These are phyloP conservation scores for Smittium mucronatum DNA, from an alignment of 371 early-diverging fungal genomes.

Conservation along the genomic window DNA sequence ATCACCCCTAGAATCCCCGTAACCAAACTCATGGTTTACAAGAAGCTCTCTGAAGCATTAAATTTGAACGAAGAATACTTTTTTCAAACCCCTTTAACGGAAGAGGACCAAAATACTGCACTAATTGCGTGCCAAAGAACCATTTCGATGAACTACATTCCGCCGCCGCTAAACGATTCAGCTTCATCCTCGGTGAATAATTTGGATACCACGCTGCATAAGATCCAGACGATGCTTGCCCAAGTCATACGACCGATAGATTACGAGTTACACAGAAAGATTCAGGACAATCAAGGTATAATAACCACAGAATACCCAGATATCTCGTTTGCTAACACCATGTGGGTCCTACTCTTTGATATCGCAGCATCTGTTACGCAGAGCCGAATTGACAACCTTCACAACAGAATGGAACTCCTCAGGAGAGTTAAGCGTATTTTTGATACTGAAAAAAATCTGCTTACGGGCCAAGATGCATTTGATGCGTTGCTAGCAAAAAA, in stretches of 20 bases:
- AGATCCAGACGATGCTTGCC: background rate
- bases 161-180: background rate
- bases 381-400: background rate
- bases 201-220: background rate
- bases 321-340: background rate
- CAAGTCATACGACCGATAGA: background rate
- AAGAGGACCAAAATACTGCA: background rate
- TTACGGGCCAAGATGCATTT: background rate
- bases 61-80: background rate
- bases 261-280: background rate
- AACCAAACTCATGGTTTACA: background rate
- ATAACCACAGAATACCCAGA: background rate
- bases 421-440: background rate
- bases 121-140: background rate
- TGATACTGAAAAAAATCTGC: background rate
- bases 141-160: background rate
- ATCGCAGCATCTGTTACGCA: background rate
- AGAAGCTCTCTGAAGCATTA: background rate
- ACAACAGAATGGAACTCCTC: background rate
- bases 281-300: background rate
- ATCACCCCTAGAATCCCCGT: background rate
- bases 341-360: background rate
- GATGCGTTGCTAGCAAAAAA: background rate
- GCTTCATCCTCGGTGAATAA: background rate
- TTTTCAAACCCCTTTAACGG: background rate